Percentiles rank a stretch among this genome's conserved stretches.
phyloP scores from a whole-genome alignment of 805 yeast genomes.

The Yueomyces sp. region DNA sequence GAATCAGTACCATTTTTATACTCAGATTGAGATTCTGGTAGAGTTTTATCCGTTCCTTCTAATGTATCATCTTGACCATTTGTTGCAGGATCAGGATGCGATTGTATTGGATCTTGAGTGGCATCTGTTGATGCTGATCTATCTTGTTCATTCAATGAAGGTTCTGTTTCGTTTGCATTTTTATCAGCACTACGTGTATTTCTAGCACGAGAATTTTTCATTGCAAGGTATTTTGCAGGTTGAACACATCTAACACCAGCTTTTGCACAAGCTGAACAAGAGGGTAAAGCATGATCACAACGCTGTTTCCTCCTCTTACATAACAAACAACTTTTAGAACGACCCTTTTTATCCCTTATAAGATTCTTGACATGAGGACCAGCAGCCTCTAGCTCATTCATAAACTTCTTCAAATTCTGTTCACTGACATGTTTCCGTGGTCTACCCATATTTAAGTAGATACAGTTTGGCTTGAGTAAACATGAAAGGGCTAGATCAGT shows the following conservation, averaged over 20 bases:
- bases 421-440: constrained; percentile 24
- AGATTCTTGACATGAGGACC: constrained; percentile 17
- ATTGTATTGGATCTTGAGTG: no score
- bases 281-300: constrained; percentile 52
- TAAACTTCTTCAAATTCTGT: constrained; percentile 22
- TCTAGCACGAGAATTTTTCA: neutral
- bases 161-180: neutral
- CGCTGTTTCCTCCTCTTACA: constrained; percentile 48
- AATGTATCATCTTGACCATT: no score
- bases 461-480: neutral
- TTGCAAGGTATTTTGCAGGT: constrained; percentile 40
- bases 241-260: constrained; percentile 49
- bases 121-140: neutral
- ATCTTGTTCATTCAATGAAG: neutral
- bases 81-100: constrained; percentile 6
- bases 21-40: neutral
- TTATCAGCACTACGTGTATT: no score
- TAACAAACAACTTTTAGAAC: constrained; percentile 42
- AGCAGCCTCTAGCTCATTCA: constrained; percentile 22
- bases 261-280: constrained; percentile 53
- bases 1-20: constrained; percentile 13
- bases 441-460: constrained; percentile 18
- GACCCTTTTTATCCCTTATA: constrained; percentile 34
- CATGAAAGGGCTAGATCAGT: no score
- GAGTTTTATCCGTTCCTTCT: neutral